Base-by-base conservation (phyloP, 805 yeast genomes). In the Dipodascopsis uninucleata region DNA sequence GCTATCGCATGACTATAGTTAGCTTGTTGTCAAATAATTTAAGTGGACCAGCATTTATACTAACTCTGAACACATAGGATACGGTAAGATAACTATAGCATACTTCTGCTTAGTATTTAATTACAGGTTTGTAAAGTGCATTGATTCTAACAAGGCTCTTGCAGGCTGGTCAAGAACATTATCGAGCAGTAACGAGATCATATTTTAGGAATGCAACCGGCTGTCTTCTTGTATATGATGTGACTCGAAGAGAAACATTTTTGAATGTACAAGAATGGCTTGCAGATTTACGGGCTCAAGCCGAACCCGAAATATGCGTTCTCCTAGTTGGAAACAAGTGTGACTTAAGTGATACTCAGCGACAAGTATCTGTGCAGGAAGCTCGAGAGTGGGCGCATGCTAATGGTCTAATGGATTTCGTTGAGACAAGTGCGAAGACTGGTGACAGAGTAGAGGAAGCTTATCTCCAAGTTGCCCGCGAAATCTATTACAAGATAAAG, bases 271-370 rank as follows among this genome's bases (percentile, higher is more conserved):
- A 65, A 21, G 79, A 76, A 57, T 87, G 96, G 96, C 77, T 81
- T 54, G 58, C 70, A 28, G 96, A 87, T 64, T 83, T 87, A 52
- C 70, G 76, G 53, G 64, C 70, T 14, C 88, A 85, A 75, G 81
- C 83, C 18, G 75, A 77, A 48, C 71, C 57, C 28, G 78, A 79
- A 33, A 76, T 87, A 39, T 77, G 84, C 35, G 82, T 88, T 44
- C 79, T 85, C 38, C 62, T 88, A 8, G 81, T 87, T 5, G 96
- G 96, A 1, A 89, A 84, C 61, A 88, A 88, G 65, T 49, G 64
- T 7, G 96, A 89, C 62, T 59, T 86, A 32, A 31, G 48, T 14
- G 53, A 53, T 14, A 42, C 49, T 8, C 46, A 43, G 28, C 47
- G 69, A 12, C 59, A 64, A 39, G 69, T 64, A 8, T 35, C 62